phyloP scores from a whole-genome alignment of 352 stramenopile genomes.

The Sclerospora graminicola region DNA sequence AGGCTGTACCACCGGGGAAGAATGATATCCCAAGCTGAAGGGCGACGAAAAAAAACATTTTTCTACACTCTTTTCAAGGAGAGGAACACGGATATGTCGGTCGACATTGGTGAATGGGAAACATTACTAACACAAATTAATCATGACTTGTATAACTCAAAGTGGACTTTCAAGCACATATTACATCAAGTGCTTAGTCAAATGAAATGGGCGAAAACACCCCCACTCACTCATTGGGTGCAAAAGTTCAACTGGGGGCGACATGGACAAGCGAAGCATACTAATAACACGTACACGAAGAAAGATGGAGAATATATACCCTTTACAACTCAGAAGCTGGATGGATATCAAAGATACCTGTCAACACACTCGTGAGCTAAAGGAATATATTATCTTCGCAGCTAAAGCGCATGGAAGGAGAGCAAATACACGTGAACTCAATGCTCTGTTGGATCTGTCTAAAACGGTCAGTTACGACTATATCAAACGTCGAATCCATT shows the following conservation, averaged over 20 bases:
- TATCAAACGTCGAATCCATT: not conserved
- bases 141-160: not conserved
- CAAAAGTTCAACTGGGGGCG: too few relatives aligned
- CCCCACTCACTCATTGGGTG: not conserved
- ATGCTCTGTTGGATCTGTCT: not conserved
- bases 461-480: slow-evolving; percentile 3
- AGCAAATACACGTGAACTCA: not conserved
- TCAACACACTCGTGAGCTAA: too few relatives aligned
- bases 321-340: too few relatives aligned
- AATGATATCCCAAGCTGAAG: not conserved
- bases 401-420: too few relatives aligned
- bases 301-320: too few relatives aligned
- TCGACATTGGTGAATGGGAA: too few relatives aligned
- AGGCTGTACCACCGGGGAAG: not conserved
- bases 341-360: too few relatives aligned
- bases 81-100: too few relatives aligned
- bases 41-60: not conserved
- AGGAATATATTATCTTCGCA: not conserved
- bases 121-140: not conserved
- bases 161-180: slow-evolving; percentile 1
- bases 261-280: too few relatives aligned
- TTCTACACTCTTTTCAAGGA: not conserved
- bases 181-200: not conserved
- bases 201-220: not conserved
- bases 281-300: too few relatives aligned